phyloP scores from a whole-genome alignment of 805 yeast genomes.

The Kodamaea leandrae region DNA sequence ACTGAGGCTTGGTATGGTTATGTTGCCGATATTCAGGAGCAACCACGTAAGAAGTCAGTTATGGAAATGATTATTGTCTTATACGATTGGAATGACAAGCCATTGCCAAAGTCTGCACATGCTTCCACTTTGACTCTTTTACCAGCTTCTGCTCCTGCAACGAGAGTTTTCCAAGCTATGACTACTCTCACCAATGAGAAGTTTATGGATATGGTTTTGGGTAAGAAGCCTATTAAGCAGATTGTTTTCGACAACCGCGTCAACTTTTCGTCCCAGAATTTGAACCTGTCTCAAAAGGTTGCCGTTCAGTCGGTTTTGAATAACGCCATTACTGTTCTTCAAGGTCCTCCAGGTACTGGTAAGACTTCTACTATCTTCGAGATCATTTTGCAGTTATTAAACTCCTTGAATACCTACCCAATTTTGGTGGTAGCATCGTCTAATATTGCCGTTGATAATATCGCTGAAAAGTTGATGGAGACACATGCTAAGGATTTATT shows the following conservation, averaged over 20 bases:
- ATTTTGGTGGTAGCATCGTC: constrained; percentile 74
- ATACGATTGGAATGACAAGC: constrained; percentile 56
- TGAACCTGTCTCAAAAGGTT: constrained; percentile 58
- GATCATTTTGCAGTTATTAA: constrained; percentile 51
- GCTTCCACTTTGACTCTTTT: constrained; percentile 40
- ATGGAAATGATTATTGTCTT: constrained; percentile 49
- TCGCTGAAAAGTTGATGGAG: constrained; percentile 62
- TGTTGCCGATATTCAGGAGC: constrained; percentile 35
- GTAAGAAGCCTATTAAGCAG: constrained; percentile 54
- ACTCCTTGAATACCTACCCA: constrained; percentile 55
- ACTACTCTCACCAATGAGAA: constrained; percentile 51
- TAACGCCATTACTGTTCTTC: constrained; percentile 47
- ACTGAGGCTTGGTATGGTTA: constrained; percentile 59
- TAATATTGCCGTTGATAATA: constrained; percentile 71
- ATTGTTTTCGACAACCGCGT: constrained; percentile 55
- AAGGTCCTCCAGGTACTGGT: constrained; percentile 46
- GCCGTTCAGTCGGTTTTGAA: constrained; percentile 54
- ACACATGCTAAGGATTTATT: constrained; percentile 50
- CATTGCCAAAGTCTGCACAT: constrained; percentile 46
- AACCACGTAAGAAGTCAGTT: constrained; percentile 10
- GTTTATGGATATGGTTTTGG: constrained; percentile 53
- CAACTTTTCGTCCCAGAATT: constrained; percentile 45
- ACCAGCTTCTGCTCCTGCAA: constrained; percentile 63
- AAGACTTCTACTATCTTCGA: constrained; percentile 44
- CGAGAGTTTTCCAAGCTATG: constrained; percentile 67